Conservation (phyloP, 2,329 filamentous ascomycete genomes). For the Fusarium sp. region DNA sequence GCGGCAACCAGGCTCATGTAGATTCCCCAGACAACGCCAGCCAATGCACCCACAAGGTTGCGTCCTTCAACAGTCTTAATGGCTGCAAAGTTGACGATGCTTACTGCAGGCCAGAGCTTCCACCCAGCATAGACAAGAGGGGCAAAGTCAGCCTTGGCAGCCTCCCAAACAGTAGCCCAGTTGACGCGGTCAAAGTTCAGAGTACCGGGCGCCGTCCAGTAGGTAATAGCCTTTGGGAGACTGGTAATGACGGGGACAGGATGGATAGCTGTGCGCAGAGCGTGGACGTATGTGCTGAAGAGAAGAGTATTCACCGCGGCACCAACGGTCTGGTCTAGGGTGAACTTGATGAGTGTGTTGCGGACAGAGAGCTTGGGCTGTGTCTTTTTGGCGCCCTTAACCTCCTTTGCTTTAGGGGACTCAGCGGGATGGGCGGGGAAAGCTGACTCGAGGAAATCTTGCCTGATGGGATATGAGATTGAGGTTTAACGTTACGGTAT, state of each 20-base stretch:
- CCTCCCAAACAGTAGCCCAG: constrained; percentile 59
- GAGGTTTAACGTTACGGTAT: constrained; percentile 24
- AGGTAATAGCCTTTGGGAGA: constrained; percentile 53
- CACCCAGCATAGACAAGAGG: constrained; percentile 76
- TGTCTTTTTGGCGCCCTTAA: constrained; percentile 45
- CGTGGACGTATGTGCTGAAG: constrained; percentile 71
- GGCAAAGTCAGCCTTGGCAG: constrained; percentile 69
- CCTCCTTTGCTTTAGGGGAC: constrained; percentile 55
- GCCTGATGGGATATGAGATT: constrained; percentile 61
- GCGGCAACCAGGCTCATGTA: constrained; percentile 76
- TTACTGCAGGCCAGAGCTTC: constrained; percentile 77
- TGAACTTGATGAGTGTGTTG: constrained; percentile 76
- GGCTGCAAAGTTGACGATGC: constrained; percentile 75
- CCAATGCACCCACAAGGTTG: constrained; percentile 77
- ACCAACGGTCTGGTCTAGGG: constrained; percentile 77
- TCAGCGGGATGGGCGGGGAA: constrained; percentile 74
- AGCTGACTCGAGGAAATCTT: constrained; percentile 78
- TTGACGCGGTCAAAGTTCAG: constrained; percentile 62
- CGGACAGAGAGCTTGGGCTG: constrained; percentile 66
- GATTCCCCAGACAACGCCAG: constrained; percentile 80
- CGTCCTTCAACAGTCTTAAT: constrained; percentile 78
- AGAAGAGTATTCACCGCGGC: constrained; percentile 74
- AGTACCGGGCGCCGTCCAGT: constrained; percentile 56
- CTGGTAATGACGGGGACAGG: constrained; percentile 55
- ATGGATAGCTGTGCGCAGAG: constrained; percentile 65